phyloP scores from a whole-genome alignment of 257 asterid genomes.

The Paulownia fortunei region DNA sequence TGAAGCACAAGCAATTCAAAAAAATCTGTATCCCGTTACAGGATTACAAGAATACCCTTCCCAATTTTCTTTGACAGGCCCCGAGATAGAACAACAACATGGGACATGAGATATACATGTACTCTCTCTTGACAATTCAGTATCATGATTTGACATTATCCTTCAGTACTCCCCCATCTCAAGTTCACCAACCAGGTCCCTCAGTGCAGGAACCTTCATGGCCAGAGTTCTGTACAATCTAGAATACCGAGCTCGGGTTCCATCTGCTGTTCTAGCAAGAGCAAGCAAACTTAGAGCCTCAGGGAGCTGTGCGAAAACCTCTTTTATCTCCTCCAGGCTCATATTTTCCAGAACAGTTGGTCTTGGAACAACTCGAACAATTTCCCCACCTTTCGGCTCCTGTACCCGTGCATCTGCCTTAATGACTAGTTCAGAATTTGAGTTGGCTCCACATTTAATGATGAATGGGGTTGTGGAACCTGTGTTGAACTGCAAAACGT shows the following conservation, averaged over 20 bases:
- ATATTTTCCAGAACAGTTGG: conserved; percentile 74
- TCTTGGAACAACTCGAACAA: conserved; percentile 82
- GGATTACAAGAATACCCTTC: conserved; percentile 23
- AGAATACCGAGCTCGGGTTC: conserved; percentile 97
- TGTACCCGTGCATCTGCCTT: conserved; percentile 90
- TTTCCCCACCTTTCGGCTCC: conserved; percentile 96
- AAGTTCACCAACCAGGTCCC: conserved; percentile 88
- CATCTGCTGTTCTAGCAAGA: conserved; percentile 92
- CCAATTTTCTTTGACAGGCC: neutral
- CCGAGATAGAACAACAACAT: conserved; percentile 9
- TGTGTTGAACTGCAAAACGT: conserved; percentile 92
- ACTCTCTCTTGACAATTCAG: neutral
- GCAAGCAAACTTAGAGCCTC: conserved; percentile 91
- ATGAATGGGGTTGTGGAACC: conserved; percentile 92
- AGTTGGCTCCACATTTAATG: conserved; percentile 97
- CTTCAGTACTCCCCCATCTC: conserved; percentile 87
- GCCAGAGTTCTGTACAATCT: conserved; percentile 94
- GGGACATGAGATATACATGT: conserved; percentile 8
- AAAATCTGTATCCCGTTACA: neutral
- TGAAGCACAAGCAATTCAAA: conserved; percentile 26
- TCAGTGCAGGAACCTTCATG: conserved; percentile 94
- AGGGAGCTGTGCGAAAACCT: conserved; percentile 72
- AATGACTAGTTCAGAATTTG: conserved; percentile 82
- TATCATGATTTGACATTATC: conserved; percentile 69
- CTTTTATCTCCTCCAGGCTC: conserved; percentile 85